Evolutionary conservation across 768 basidiomycete genomes (phyloP), one percentile per base, ranked within the genome.

Genomic region (Albatrellus ellisii): DNA sequence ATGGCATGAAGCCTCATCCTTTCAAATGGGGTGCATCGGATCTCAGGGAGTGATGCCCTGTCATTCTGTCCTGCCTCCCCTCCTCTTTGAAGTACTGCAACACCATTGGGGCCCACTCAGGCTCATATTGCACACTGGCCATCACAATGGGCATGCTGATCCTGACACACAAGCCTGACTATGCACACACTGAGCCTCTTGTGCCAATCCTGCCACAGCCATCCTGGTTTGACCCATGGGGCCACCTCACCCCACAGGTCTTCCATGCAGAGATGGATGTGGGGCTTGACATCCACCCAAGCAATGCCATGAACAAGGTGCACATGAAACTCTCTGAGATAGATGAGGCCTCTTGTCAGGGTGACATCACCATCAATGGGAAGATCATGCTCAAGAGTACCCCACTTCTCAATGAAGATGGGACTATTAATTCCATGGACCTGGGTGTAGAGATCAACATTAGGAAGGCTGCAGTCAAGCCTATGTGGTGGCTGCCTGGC

Each of bases 261-360:
- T 91, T 79, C 62, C n/a, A n/a, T n/a, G 65, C 64, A 40, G 62
- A 62, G 33, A 75, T 81, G 57, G 75, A 80, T 28, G 70, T 68
- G 31, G 84, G 84, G 0, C 62, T 95, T 43, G 92, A 98, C 58
- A 69, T 91, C 27, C 67, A 91, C 12, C 94, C 94, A 0, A 91
- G 88, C 42, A 97, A 97, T 51, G 84, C 89, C 1, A 75, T 94
- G 39, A 98, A 94, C 8, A 81, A 79, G 46, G 84, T 90, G 0
- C 92, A 95, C 56, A 76, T 98, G 68, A 97, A 97, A 69, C 70
- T 98, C 59, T 79, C 77, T 58, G 94, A 98, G 62, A 66, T 98
- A 38, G 94, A 97, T 59, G 85, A 86, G 37, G 68, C 77, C 1
- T 77, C 77, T 22, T 66, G 78, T 42, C 72, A 69, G 47, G 91